phyloP scores from a whole-genome alignment of 2,329 filamentous ascomycete genomes.

The Trichoderma atrobrunneum region DNA sequence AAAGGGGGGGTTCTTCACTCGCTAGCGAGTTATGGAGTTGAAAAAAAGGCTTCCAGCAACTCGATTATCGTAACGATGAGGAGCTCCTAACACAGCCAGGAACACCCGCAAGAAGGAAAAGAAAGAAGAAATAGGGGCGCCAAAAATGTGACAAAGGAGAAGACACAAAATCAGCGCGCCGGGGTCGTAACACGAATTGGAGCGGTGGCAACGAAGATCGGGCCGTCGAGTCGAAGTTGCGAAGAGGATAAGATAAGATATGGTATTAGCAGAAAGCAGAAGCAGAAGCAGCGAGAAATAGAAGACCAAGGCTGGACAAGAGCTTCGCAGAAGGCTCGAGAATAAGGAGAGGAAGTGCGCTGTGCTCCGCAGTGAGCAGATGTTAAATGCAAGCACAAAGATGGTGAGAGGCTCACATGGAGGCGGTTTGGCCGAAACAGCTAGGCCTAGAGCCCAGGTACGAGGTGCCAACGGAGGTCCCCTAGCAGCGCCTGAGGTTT shows the following conservation, averaged over 20 bases:
- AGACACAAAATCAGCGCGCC: not conserved
- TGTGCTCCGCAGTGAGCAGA: constrained; percentile 12
- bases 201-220: not conserved
- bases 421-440: constrained; percentile 7
- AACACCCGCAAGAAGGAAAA: not conserved
- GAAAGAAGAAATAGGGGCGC: not conserved
- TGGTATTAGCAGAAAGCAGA: not conserved
- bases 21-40: not conserved
- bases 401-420: constrained; percentile 14
- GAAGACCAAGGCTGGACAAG: not conserved
- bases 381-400: not conserved
- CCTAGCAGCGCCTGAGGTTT: not conserved
- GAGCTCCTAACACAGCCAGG: not conserved
- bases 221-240: not conserved
- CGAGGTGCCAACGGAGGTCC: not conserved
- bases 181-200: not conserved
- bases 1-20: not conserved
- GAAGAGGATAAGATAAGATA: not conserved
- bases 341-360: constrained; percentile 16
- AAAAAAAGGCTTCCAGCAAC: not conserved
- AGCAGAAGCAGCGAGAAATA: not conserved
- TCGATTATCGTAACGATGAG: not conserved
- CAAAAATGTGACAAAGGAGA: not conserved
- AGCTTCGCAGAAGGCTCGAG: constrained; percentile 19
- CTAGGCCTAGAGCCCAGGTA: not conserved